Percentiles rank a stretch among this genome's conserved stretches.
Conservation (phyloP, 306 rosid genomes). For the Ceratonia siliqua region DNA sequence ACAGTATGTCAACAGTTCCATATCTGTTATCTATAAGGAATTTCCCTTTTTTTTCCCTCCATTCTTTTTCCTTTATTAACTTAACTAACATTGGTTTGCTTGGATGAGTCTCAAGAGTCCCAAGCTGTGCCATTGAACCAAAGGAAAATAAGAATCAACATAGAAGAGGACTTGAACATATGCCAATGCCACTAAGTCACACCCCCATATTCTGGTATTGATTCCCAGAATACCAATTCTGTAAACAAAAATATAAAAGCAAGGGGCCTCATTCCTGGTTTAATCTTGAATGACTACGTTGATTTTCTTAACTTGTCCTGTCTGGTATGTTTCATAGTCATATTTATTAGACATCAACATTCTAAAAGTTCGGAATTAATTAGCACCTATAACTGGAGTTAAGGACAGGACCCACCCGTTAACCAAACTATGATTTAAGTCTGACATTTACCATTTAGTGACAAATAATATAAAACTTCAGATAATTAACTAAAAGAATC, state of each 20-base stretch:
- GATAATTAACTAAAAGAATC: not conserved
- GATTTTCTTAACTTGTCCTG: no score
- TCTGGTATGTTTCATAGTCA: no score
- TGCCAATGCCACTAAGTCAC: not conserved
- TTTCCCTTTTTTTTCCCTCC: not conserved
- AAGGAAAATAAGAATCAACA: conserved; percentile 1
- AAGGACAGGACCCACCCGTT: no score
- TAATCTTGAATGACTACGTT: no score
- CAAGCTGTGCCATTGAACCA: conserved; percentile 1
- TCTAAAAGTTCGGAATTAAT: not conserved
- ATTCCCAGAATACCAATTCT: not conserved
- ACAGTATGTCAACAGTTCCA: no score
- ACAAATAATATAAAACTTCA: not conserved
- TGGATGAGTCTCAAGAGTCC: not conserved
- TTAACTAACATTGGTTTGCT: not conserved
- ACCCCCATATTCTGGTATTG: not conserved
- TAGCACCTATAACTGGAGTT: no score
- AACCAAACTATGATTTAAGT: no score
- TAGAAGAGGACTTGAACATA: not conserved
- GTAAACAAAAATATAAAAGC: not conserved
- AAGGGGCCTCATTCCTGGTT: not conserved
- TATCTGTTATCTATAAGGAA: not conserved
- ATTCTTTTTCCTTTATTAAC: not conserved
- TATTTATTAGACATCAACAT: not conserved
- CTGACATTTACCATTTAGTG: no score